Evolutionary conservation across 345 rosid species (phyloP).

Genomic region (Eucalyptus grandis): DNA sequence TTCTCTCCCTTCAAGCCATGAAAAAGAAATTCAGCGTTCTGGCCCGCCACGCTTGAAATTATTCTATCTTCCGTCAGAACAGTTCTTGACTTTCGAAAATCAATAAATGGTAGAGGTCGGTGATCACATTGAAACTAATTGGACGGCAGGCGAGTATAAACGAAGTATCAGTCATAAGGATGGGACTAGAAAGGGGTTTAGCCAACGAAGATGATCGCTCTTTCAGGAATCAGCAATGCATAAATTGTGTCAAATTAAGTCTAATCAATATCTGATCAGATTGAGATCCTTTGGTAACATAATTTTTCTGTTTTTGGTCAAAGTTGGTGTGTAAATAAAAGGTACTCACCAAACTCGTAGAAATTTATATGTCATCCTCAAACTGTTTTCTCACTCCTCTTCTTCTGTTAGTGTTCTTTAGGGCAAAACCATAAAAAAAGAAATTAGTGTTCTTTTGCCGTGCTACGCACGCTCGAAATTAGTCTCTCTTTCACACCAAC

Average conservation of each 20-base stretch:
- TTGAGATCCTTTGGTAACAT: no score
- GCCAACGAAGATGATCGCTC: background rate
- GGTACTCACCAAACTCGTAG: no score
- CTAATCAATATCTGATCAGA: no score
- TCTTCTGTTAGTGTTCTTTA: no score
- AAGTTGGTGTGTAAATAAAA: no score
- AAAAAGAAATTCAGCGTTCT: background rate
- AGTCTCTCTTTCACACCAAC: background rate
- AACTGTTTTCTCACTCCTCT: no score
- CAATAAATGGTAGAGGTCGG: background rate
- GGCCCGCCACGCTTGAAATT: background rate
- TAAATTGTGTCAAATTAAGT: background rate
- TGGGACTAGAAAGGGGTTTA: no score
- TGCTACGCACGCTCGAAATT: background rate
- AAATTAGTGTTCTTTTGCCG: background rate
- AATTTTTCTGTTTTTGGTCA: no score
- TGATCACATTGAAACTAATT: background rate
- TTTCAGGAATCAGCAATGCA: background rate
- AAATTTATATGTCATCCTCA: background rate
- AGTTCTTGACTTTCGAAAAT: background rate
- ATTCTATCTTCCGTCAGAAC: background rate
- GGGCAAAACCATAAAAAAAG: background rate
- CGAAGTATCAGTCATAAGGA: no score
- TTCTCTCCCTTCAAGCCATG: background rate
- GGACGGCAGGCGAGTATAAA: rapidly evolving